Base-by-base conservation (phyloP, 2,329 filamentous ascomycete genomes). In the Fusarium keratoplasticum region DNA sequence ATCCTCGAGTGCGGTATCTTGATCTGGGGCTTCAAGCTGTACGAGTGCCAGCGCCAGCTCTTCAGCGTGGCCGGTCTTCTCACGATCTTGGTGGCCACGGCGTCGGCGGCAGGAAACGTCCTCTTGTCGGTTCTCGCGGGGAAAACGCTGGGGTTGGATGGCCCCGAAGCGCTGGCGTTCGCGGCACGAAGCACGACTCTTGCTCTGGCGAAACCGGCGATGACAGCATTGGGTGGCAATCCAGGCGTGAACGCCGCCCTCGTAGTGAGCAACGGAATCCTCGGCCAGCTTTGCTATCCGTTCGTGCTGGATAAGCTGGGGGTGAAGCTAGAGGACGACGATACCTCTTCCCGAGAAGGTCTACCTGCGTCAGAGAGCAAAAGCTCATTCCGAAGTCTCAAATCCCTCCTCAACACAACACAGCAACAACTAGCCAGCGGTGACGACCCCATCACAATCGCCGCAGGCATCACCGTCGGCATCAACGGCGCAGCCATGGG, bases 401-500 rank as follows among this genome's bases (percentile, higher is more conserved):
- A 40, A 5, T 44, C 64, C 18, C 27, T 61, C 13, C 20, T 74
- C 2, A 72, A 61, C 18, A 57, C 64, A 59, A 67, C 67, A n/a
- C 70, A 65, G 13, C 64, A 54, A 29, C 60, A 66, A n/a, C 36
- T 76, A 22, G 50, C 66, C 13, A 71, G 63, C 29, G 80, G 81
- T 20, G 81, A 83, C 62, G 78, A 71, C 14, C 61, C 84, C 0
- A 66, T 78, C 2, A 85, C 82, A 0, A 84, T 90, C 3, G 88
- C 87, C 1, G 82, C 86, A 0, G 89, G 89, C 38, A 83, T 88
- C 38, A 83, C 87, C 0, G 84, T 90, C 58, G 89, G 89, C 4
- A 86, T 90, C 81, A 91, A 90, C 71, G 88, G 88, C 1, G 88
- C 88, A 0, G 89, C 89, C 5, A 89, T 91, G 88, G 89, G 89